phyloP scores from a whole-genome alignment of 495 filamentous ascomycete genomes.

The Podospora tetraspora region DNA sequence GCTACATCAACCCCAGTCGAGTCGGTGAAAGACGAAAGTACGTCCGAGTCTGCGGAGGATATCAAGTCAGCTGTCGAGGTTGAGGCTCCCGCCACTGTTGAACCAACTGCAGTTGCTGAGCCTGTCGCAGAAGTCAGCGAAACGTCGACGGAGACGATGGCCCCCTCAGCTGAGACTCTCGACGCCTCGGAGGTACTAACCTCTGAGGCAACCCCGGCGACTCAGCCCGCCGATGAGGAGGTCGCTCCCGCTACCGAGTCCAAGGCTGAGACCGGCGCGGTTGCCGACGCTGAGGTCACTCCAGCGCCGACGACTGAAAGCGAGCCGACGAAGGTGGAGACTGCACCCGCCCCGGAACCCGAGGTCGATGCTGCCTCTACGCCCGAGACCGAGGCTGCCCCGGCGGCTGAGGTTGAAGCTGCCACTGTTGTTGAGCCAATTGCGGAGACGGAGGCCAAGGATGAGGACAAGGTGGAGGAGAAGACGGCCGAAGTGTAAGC shows the following conservation, averaged over 20 bases:
- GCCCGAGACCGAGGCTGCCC: neutral
- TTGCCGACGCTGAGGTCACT: neutral
- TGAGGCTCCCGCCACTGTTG: neutral
- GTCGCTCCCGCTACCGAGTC: conserved; percentile 4
- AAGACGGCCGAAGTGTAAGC: neutral
- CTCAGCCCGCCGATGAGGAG: conserved; percentile 3
- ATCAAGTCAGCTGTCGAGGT: neutral
- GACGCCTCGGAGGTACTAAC: neutral
- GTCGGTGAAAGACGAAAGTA: neutral
- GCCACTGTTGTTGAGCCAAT: neutral
- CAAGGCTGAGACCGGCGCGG: neutral
- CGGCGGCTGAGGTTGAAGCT: neutral
- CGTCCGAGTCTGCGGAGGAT: neutral
- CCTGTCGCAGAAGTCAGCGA: neutral
- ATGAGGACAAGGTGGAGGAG: neutral
- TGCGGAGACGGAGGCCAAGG: neutral
- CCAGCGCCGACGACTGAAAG: conserved; percentile 1
- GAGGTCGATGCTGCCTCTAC: neutral
- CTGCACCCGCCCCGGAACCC: neutral
- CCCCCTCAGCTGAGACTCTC: neutral
- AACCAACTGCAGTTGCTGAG: neutral
- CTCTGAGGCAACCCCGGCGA: neutral
- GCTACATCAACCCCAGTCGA: neutral
- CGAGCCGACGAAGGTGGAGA: neutral
- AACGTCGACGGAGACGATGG: neutral